Evolutionary conservation across 306 rosid species (phyloP).

Genomic region (Vigna radiata): DNA sequence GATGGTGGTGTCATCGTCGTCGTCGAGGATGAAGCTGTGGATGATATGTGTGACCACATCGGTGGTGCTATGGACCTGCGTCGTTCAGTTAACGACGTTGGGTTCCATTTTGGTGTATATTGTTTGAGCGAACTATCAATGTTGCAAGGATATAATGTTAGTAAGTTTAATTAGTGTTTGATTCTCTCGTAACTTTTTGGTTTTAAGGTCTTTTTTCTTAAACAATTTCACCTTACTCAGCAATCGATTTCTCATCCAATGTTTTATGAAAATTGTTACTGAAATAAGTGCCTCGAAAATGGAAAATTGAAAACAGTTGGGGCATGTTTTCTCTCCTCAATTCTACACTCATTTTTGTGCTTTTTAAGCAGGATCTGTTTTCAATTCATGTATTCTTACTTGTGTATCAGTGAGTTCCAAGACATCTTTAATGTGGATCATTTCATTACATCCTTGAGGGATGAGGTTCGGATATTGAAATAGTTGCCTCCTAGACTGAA

Average conservation of each 20-base stretch:
- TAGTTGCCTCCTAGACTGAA: constrained; percentile 93
- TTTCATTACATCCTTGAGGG: constrained; percentile 92
- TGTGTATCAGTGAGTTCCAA: constrained; percentile 80
- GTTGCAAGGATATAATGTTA: neutral
- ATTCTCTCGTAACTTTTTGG: neutral
- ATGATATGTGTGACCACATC: constrained; percentile 85
- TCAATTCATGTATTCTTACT: neutral
- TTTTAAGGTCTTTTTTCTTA: neutral
- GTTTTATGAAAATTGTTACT: neutral
- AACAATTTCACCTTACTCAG: neutral
- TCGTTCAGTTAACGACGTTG: constrained; percentile 88
- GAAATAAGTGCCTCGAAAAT: neutral
- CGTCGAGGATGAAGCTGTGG: constrained; percentile 86
- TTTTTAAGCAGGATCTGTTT: neutral
- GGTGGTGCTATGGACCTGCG: constrained; percentile 83
- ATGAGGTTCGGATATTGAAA: constrained; percentile 91
- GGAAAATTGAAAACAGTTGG: neutral
- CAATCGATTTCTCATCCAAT: neutral
- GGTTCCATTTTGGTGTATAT: constrained; percentile 47
- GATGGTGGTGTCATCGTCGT: constrained; percentile 37
- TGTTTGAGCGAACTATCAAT: constrained; percentile 7
- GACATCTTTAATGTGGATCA: constrained; percentile 92
- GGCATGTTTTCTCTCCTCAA: neutral
- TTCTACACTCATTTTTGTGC: neutral
- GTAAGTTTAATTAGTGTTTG: neutral